Evolutionary conservation across 345 rosid genomes (phyloP).

Genomic region (Pelargonium nanum): DNA sequence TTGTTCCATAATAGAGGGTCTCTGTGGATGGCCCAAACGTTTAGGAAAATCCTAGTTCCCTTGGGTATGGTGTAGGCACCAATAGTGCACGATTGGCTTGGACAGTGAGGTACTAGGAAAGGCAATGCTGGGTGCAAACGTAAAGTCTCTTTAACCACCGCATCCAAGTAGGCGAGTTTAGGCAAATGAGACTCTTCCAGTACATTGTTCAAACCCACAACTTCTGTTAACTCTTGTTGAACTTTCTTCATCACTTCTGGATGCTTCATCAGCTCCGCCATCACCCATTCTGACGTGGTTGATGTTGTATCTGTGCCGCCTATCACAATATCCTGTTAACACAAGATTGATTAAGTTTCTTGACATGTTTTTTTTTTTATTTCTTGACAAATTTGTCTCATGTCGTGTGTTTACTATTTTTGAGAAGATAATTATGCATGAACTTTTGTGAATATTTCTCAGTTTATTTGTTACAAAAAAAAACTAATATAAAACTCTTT

Average conservation of each 20-base stretch:
- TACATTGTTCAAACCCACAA: constrained; percentile 26
- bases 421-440: too few relatives aligned
- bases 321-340: constrained; percentile 6
- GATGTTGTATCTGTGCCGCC: constrained; percentile 25
- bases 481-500: too few relatives aligned
- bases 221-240: constrained; percentile 23
- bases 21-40: constrained; percentile 9
- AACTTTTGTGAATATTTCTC: too few relatives aligned
- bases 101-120: constrained; percentile 30
- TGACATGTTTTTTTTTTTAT: too few relatives aligned
- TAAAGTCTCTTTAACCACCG: constrained; percentile 34
- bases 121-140: constrained; percentile 49
- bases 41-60: constrained; percentile 15
- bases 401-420: too few relatives aligned
- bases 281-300: constrained; percentile 37
- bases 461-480: too few relatives aligned
- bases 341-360: too few relatives aligned
- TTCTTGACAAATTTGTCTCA: too few relatives aligned
- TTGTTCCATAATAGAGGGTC: constrained; percentile 11
- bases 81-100: constrained; percentile 21
- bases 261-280: constrained; percentile 35
- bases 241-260: constrained; percentile 23
- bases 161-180: constrained; percentile 24
- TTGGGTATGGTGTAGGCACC: constrained; percentile 39
- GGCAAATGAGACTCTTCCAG: constrained; percentile 47